Percentiles rank a stretch among this genome's conserved stretches.
Evolutionary conservation across 139 green algal species (phyloP).

Genomic region (Klebsormidium nitens): DNA sequence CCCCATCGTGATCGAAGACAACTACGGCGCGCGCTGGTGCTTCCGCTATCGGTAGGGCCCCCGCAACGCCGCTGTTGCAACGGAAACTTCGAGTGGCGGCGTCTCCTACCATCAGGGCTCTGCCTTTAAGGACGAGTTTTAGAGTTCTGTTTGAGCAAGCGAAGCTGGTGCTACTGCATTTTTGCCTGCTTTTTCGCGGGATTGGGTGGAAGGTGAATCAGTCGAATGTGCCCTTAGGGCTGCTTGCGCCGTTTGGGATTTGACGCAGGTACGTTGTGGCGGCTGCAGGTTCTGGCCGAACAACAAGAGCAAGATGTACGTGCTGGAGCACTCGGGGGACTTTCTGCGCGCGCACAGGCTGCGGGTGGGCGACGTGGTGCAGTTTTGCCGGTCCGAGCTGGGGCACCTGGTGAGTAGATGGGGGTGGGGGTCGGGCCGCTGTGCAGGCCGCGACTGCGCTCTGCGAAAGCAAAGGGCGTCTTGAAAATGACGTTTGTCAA

Average conservation of each 20-base stretch:
- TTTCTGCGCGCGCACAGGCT: constrained; percentile 17
- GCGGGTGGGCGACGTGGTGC: constrained; percentile 13
- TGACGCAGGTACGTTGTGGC: background rate
- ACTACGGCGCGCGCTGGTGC: constrained; percentile 15
- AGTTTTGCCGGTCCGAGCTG: constrained; percentile 9
- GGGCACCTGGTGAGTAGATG: constrained; percentile 21
- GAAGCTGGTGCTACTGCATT: background rate
- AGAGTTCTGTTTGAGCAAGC: background rate
- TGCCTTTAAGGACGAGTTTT: too few species aligned
- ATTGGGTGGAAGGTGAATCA: too few species aligned
- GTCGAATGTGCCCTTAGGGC: too few species aligned
- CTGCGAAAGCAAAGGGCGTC: too few species aligned
- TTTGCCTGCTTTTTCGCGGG: background rate
- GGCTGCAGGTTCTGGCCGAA: constrained; percentile 30
- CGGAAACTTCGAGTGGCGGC: too few species aligned
- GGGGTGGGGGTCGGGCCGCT: too few species aligned
- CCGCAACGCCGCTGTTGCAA: too few species aligned
- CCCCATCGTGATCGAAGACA: constrained; percentile 21
- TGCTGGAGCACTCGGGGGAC: constrained; percentile 26
- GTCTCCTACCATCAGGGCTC: too few species aligned
- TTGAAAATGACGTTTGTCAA: too few species aligned
- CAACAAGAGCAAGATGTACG: constrained; percentile 32
- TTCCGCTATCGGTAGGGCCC: constrained; percentile 21
- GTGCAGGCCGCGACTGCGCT: too few species aligned
- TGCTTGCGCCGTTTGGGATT: background rate